Evolutionary conservation across 371 early-diverging fungal genomes (phyloP).

Genomic region (Funneliformis caledonium): DNA sequence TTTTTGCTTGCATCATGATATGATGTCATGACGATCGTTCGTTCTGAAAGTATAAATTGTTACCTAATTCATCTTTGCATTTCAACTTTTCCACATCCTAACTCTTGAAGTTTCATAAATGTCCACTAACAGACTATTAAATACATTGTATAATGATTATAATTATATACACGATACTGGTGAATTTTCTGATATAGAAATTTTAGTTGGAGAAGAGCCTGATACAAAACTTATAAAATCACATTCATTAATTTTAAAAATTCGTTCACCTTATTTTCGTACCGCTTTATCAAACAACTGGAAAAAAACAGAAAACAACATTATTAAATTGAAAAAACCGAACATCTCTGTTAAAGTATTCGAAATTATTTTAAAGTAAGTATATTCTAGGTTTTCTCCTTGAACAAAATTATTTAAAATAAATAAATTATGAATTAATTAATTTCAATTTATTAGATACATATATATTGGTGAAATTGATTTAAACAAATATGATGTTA

Average conservation of each 20-base stretch:
- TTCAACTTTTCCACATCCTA: too few relatives aligned
- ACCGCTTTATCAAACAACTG: not conserved
- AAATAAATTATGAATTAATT: not conserved
- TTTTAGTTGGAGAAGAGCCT: not conserved
- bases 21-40: too few relatives aligned
- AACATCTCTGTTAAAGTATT: not conserved
- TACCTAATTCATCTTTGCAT: too few relatives aligned
- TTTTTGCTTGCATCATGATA: too few relatives aligned
- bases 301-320: not conserved
- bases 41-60: too few relatives aligned
- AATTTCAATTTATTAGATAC: not conserved
- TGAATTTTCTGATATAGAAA: not conserved
- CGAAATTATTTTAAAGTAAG: not conserved
- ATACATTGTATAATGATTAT: not conserved
- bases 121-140: too few relatives aligned
- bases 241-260: conserved; percentile 1
- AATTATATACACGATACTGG: not conserved
- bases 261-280: not conserved
- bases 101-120: too few relatives aligned
- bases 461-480: not conserved
- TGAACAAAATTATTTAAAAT: not conserved
- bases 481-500: not conserved
- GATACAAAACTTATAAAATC: not conserved
- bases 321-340: not conserved
- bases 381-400: not conserved